Evolutionary conservation across 805 yeast genomes (phyloP).

Genomic region (Candida suzukii): DNA sequence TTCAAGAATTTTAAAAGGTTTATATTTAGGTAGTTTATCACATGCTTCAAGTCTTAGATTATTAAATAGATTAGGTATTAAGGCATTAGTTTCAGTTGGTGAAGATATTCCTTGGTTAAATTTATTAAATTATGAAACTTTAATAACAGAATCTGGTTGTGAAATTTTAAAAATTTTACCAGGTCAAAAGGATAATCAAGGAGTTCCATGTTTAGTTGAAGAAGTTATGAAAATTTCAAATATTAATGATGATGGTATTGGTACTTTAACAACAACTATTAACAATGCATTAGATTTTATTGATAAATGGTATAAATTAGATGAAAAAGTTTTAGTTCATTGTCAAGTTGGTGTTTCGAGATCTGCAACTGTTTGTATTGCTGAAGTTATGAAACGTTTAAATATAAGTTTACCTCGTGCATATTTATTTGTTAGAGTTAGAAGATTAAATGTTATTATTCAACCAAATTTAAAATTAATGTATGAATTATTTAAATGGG

Average conservation of each 20-base stretch:
- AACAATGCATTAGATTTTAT: slow-evolving; percentile 61
- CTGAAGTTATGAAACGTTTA: slow-evolving; percentile 82
- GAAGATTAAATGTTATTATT: slow-evolving; percentile 84
- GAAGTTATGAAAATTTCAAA: slow-evolving; percentile 59
- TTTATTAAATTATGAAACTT: slow-evolving; percentile 10
- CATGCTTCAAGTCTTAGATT: slow-evolving; percentile 74
- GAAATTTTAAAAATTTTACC: slow-evolving; percentile 17
- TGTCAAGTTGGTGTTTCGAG: slow-evolving; percentile 95
- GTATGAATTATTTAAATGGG: slow-evolving; percentile 81
- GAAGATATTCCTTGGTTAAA: slow-evolving; percentile 65
- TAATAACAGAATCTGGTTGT: slow-evolving; percentile 20
- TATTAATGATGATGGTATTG: slow-evolving; percentile 88
- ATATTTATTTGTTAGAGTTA: slow-evolving; percentile 79
- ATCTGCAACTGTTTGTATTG: slow-evolving; percentile 92
- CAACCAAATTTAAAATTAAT: slow-evolving; percentile 90
- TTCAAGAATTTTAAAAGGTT: slow-evolving; percentile 72
- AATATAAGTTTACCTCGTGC: slow-evolving; percentile 67
- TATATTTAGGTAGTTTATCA: slow-evolving; percentile 75
- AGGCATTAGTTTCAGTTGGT: slow-evolving; percentile 78
- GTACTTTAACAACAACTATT: slow-evolving; percentile 57
- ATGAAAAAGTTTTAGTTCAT: slow-evolving; percentile 65
- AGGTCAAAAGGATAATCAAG: slow-evolving; percentile 9
- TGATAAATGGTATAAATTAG: slow-evolving; percentile 37
- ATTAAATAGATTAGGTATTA: slow-evolving; percentile 58
- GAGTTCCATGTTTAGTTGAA: slow-evolving; percentile 26